Percentiles rank a stretch among this genome's conserved stretches.
Evolutionary conservation across 371 early-diverging fungal species (phyloP).

Genomic region (Mortierella sp.): DNA sequence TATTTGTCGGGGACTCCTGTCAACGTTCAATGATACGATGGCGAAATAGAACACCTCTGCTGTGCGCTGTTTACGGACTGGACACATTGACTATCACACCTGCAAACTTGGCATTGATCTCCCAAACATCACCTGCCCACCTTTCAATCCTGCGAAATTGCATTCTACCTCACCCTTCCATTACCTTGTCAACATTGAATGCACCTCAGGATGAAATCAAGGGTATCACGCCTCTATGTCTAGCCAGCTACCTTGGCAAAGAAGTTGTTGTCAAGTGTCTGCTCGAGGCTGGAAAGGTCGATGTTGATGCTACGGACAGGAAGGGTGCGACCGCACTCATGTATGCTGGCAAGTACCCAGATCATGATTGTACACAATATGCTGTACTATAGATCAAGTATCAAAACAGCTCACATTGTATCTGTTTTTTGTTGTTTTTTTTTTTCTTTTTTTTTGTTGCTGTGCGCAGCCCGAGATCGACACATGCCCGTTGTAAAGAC

Average conservation of each 20-base stretch:
- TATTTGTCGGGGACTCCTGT: no score
- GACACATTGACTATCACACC: constrained; percentile 69
- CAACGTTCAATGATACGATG: not conserved
- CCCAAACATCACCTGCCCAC: constrained; percentile 68
- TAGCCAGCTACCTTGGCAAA: constrained; percentile 81
- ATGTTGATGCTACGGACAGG: constrained; percentile 76
- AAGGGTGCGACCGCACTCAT: constrained; percentile 84
- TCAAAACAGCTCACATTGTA: not conserved
- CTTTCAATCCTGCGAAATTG: constrained; percentile 70
- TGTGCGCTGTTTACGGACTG: constrained; percentile 73
- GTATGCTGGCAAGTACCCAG: constrained; percentile 75
- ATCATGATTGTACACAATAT: not conserved
- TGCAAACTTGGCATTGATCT: constrained; percentile 69
- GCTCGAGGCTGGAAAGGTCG: constrained; percentile 73
- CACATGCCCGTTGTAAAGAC: constrained; percentile 72
- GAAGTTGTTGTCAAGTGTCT: constrained; percentile 70
- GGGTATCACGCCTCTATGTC: constrained; percentile 82
- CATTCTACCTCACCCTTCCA: constrained; percentile 67
- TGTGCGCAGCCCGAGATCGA: constrained; percentile 73
- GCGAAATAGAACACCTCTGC: constrained; percentile 63
- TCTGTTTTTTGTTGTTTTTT: not conserved
- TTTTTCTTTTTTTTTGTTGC: not conserved
- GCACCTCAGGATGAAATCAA: constrained; percentile 75
- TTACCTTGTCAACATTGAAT: constrained; percentile 68
- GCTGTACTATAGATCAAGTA: not conserved